Evolutionary conservation across 2,329 filamentous ascomycete species (phyloP).

Genomic region (Calonectria montana): DNA sequence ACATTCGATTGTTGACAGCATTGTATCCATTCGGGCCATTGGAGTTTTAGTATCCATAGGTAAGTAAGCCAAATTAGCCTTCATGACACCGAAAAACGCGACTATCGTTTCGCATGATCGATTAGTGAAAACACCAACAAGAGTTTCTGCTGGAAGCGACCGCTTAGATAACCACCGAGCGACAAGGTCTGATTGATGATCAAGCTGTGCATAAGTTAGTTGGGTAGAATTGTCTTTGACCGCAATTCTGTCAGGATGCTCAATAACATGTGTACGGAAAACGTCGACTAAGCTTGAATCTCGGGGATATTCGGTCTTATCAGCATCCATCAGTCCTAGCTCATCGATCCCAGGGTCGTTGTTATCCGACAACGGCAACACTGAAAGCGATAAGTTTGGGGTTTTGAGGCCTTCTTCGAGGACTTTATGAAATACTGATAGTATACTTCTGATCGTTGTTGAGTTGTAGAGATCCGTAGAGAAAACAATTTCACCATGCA

Average conservation of each 20-base stretch:
- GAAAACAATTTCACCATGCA: not conserved
- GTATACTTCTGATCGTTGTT: not conserved
- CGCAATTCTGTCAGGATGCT: not conserved
- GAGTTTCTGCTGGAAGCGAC: not conserved
- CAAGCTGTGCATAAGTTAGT: constrained; percentile 36
- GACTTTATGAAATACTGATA: not conserved
- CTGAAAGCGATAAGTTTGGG: not conserved
- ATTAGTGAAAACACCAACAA: constrained; percentile 21
- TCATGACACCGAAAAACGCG: constrained; percentile 28
- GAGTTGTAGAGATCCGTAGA: not conserved
- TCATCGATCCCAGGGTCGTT: not conserved
- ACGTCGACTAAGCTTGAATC: not conserved
- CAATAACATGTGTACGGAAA: not conserved
- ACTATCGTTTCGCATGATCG: constrained; percentile 25
- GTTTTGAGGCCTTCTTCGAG: not conserved
- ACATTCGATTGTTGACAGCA: constrained; percentile 5
- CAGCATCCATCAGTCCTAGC: not conserved
- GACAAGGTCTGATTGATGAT: constrained; percentile 26
- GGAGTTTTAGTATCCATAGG: constrained; percentile 31
- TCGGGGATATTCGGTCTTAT: not conserved
- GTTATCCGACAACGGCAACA: not conserved
- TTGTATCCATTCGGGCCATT: constrained; percentile 11
- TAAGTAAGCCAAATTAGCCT: constrained; percentile 31
- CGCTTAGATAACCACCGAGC: not conserved
- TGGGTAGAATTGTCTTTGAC: not conserved